Evolutionary conservation across 805 yeast genomes (phyloP), one percentile per base, ranked within the genome.

Genomic region (Scheffersomyces lignosus): DNA sequence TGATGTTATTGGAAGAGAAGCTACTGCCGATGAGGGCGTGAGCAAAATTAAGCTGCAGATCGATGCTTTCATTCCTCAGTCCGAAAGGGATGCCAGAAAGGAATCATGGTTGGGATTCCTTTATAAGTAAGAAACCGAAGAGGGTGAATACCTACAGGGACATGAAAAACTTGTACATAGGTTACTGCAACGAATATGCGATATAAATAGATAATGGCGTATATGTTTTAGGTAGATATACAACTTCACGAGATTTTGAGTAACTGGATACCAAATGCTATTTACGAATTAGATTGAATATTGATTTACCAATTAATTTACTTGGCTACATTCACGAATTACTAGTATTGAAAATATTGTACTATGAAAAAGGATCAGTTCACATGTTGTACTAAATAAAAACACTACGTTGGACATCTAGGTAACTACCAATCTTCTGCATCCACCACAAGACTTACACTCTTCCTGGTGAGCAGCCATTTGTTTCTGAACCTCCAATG

Each of bases 1-100:
- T 33, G 96, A 91, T 59, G 98, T 93, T 5, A 71, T 91, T 48
- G 99, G 99, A 37, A 81, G 96, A 61, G 91, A 91, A 54, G 87
- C 82, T 49, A 87, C 82, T 39, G 90, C 89, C 17, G 73, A 71
- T 15, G 81, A 82, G 43, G 96, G 95, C 18, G 82, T 81, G 12
- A 79, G 75, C 27, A 86, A 86, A 63, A 86, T 93, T 47, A 75
- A 75, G 48, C 80, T 80, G 41, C 90, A 87, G 49, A 75, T 88
- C 29, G 81, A 77, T 44, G 83, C 85, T 1, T 90, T 81, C 66
- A 67, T 82, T 40, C 95, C 96, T 18, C 74, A 71, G 43, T 80
- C 71, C 18, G 83, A 81, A 49, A 78, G 90, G 57, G 84, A 82
- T 36, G 72, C 72, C 49, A 77, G 81, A 53, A 77, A 80, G 49